These are phyloP conservation scores for Lyophyllum atratum DNA, from an alignment of 768 basidiomycete species.

Conservation along the genomic window DNA sequence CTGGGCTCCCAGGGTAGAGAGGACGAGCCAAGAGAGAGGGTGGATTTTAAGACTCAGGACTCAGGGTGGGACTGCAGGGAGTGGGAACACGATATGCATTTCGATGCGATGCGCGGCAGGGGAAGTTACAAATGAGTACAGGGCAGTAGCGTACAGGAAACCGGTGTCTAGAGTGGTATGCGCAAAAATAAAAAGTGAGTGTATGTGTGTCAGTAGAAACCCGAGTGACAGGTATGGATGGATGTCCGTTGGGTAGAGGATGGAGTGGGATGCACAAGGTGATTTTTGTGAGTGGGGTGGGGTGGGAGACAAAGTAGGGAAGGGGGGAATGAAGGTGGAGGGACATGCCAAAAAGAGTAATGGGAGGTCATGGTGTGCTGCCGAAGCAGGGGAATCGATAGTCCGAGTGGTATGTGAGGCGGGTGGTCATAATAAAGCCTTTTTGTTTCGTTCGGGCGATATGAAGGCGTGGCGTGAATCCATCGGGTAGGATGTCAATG, in stretches of 20 bases:
- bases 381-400: background rate
- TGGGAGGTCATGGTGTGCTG: constrained; percentile 6
- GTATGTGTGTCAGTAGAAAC: background rate
- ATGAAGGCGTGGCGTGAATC: constrained; percentile 1
- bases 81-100: constrained; percentile 5
- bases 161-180: constrained; percentile 25
- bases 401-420: constrained; percentile 15
- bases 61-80: background rate
- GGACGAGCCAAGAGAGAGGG: background rate
- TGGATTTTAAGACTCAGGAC: background rate
- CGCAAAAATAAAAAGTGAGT: constrained; percentile 1
- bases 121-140: constrained; percentile 22
- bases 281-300: constrained; percentile 1
- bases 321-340: constrained; percentile 3
- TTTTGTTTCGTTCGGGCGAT: constrained; percentile 10
- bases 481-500: constrained; percentile 9
- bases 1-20: background rate
- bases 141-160: constrained; percentile 16
- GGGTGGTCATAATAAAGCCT: constrained; percentile 16
- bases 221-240: constrained; percentile 7
- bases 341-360: constrained; percentile 6
- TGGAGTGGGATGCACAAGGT: background rate
- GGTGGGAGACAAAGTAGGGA: constrained; percentile 1
- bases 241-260: background rate
- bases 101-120: constrained; percentile 6